Conservation (phyloP, 352 stramenopile genomes). For the Phytophthora capsici region DNA sequence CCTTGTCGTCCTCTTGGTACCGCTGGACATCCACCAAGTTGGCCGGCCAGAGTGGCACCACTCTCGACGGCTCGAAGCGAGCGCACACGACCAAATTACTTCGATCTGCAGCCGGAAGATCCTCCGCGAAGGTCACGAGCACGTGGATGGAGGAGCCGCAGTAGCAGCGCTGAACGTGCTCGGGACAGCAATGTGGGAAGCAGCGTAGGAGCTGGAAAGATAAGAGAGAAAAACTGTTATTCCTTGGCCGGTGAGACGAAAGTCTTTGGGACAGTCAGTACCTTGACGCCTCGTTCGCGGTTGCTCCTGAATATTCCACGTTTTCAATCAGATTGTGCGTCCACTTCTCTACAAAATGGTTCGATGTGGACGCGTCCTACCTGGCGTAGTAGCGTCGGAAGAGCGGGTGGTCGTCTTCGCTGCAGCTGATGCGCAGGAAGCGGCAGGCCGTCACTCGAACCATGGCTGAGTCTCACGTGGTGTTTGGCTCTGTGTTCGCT, state of each 20-base stretch:
- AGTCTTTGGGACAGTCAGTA: neutral
- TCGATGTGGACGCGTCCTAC: slow-evolving; percentile 16
- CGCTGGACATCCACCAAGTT: neutral
- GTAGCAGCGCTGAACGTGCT: slow-evolving; percentile 40
- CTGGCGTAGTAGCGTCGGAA: slow-evolving; percentile 39
- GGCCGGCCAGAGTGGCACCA: slow-evolving; percentile 19
- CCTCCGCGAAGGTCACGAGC: slow-evolving; percentile 29
- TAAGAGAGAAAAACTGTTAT: slow-evolving; percentile 11
- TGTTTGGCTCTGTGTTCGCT: neutral
- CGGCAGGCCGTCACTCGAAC: slow-evolving; percentile 22
- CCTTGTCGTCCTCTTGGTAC: neutral
- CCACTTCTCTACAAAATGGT: neutral
- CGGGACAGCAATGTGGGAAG: slow-evolving; percentile 54
- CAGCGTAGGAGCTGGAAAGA: slow-evolving; percentile 39
- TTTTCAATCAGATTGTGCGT: slow-evolving; percentile 1
- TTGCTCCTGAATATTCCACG: too few species aligned
- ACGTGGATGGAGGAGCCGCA: slow-evolving; percentile 50
- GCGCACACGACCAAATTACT: slow-evolving; percentile 45
- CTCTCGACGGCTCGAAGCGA: slow-evolving; percentile 46
- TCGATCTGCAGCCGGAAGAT: slow-evolving; percentile 3
- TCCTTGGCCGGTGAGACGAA: slow-evolving; percentile 6
- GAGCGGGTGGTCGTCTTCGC: slow-evolving; percentile 36
- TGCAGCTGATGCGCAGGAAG: slow-evolving; percentile 36
- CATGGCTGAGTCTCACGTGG: slow-evolving; percentile 4
- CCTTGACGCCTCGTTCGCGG: slow-evolving; percentile 30